phyloP scores from a whole-genome alignment of 352 stramenopile genomes.

The Globisporangium uncinulatum region DNA sequence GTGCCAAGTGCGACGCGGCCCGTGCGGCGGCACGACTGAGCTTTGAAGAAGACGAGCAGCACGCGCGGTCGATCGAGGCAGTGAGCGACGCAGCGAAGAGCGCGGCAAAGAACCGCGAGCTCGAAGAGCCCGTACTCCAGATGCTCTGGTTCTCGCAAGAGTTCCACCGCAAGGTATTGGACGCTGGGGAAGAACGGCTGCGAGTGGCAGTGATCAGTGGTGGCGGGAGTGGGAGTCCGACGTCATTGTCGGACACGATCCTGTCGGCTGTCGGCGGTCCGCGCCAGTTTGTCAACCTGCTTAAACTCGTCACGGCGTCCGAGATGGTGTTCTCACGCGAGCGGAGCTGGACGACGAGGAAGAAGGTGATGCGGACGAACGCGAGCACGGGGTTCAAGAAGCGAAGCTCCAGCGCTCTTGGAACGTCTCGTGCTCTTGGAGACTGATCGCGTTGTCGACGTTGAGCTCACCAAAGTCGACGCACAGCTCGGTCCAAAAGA shows the following conservation, averaged over 20 bases:
- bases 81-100: constrained; percentile 76
- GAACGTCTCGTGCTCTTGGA: constrained; percentile 78
- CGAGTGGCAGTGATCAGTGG: neutral
- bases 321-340: constrained; percentile 54
- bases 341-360: constrained; percentile 50
- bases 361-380: constrained; percentile 87
- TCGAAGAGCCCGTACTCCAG: constrained; percentile 71
- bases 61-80: constrained; percentile 55
- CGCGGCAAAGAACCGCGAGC: constrained; percentile 59
- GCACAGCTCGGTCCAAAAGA: constrained; percentile 78
- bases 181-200: constrained; percentile 1
- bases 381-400: constrained; percentile 75
- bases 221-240: constrained; percentile 4
- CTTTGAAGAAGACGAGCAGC: constrained; percentile 46
- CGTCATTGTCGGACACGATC: constrained; percentile 29
- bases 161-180: constrained; percentile 80
- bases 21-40: constrained; percentile 19
- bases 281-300: constrained; percentile 67
- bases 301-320: constrained; percentile 78
- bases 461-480: constrained; percentile 81
- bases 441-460: constrained; percentile 59
- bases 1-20: constrained; percentile 14
- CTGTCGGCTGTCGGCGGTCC: constrained; percentile 54
- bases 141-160: constrained; percentile 87
- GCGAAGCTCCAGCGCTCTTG: constrained; percentile 60